Base-by-base conservation (phyloP, 2,329 filamentous ascomycete species). In the Periconia macrospinosa region DNA sequence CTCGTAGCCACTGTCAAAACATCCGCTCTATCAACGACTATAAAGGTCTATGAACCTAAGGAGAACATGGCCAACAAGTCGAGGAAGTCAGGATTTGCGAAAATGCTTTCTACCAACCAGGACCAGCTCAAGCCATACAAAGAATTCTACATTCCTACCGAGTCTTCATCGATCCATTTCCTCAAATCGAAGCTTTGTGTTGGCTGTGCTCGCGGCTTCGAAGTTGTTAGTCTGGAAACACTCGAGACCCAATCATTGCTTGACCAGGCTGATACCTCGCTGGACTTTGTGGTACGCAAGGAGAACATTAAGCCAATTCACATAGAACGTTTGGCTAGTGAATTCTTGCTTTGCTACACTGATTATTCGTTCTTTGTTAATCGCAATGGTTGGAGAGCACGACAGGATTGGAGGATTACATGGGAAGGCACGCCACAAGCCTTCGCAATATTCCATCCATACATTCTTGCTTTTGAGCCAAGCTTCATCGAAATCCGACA, bases 341-440 rank as follows among this genome's bases (percentile, higher is more conserved):
- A 99, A 71, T 99, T 99, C 81, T 76, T 99, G 63, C 86, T 99
- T 59, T 97, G 97, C 76, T 99, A 99, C 78, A 94, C 91, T 5
- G 94, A 99, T 73, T 99, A 97, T 76, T 96, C 91, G 13, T 99
- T 99, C 84, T 99, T 97, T 69, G 94, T 99, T 71, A 97, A 99
- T 76, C 86, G 94, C 67, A 97, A 99, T 73, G 94, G 94, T 37
- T 99, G 94, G 94, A 87, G 94, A 58, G 93, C 93, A 50, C 84
- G 92, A 67, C 92, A 92, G 6, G 94, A 99, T 75, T 99, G 94
- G 94, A 88, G 89, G 66, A 96, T 99, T 69, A 89, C 93, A 59
- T 99, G 94, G 94, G 94, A 99, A 78, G 94, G 94, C 52, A 90
- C 86, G 43, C 94, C 94, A 41, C 89, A 91, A 66, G 88, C 87